Evolutionary conservation across 2,329 filamentous ascomycete species (phyloP).

Genomic region (Beauveria sp.): DNA sequence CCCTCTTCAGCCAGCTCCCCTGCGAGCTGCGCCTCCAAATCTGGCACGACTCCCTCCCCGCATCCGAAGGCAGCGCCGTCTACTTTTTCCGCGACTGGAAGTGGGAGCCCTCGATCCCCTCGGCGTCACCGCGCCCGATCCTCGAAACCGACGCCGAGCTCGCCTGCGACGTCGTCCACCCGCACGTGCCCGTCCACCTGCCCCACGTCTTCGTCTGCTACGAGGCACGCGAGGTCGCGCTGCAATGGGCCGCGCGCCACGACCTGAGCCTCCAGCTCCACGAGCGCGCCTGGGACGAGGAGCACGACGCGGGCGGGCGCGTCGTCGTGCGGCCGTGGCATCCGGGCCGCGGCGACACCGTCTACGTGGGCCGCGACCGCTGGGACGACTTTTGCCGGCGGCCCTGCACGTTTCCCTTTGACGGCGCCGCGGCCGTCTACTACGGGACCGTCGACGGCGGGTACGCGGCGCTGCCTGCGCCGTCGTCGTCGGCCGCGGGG

Average conservation of each 20-base stretch:
- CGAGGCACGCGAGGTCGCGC: background rate
- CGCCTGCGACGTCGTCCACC: background rate
- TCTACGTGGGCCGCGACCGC: background rate
- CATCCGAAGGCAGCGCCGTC: background rate
- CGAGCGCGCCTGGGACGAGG: conserved; percentile 6
- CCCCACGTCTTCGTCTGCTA: background rate
- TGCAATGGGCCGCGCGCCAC: background rate
- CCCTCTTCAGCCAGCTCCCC: conserved; percentile 2
- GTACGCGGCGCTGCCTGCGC: background rate
- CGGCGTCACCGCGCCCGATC: background rate
- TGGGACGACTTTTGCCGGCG: background rate
- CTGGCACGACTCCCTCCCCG: conserved; percentile 2
- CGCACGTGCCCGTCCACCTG: conserved; percentile 2
- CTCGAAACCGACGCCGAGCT: background rate
- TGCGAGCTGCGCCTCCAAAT: conserved; percentile 1
- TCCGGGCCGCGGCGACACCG: background rate
- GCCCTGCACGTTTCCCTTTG: conserved; percentile 3
- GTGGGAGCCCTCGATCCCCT: background rate
- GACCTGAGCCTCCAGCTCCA: background rate
- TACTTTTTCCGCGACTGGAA: conserved; percentile 7
- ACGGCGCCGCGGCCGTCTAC: background rate
- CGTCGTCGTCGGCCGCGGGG: background rate
- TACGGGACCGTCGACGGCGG: conserved; percentile 4
- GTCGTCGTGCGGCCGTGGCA: conserved; percentile 2
- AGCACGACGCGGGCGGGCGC: background rate